Evolutionary conservation across 2,329 filamentous ascomycete species (phyloP).

Genomic region (Calonectria pauciramosa): DNA sequence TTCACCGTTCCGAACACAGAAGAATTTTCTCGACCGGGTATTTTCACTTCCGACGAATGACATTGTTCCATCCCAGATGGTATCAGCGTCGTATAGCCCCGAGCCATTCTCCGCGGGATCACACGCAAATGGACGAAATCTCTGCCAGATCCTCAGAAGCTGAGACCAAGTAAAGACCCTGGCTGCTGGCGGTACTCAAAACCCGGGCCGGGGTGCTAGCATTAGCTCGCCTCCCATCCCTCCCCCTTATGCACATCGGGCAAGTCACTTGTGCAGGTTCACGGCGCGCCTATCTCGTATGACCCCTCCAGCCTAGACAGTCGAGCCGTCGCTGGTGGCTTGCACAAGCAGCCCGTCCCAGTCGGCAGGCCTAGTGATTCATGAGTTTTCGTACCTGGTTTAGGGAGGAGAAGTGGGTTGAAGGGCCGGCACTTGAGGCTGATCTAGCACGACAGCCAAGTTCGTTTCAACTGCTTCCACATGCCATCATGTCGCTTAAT

Average conservation of each 20-base stretch:
- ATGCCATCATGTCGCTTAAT: background rate
- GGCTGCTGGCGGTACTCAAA: conserved; percentile 12
- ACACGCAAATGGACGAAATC: background rate
- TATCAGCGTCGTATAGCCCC: background rate
- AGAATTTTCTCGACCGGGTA: background rate
- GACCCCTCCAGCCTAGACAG: conserved; percentile 15
- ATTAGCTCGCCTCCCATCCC: background rate
- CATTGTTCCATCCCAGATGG: background rate
- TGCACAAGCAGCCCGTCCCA: background rate
- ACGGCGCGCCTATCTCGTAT: conserved; percentile 6
- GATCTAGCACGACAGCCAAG: background rate
- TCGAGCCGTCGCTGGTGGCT: conserved; percentile 19
- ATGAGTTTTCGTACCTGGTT: conserved; percentile 19
- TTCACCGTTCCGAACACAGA: background rate
- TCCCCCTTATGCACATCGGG: background rate
- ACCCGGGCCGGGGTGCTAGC: background rate
- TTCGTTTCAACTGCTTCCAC: background rate
- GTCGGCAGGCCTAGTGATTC: conserved; percentile 11
- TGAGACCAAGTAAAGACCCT: conserved; percentile 6
- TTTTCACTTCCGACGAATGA: background rate
- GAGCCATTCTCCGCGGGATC: background rate
- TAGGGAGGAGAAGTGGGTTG: background rate
- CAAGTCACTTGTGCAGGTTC: background rate
- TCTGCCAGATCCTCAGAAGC: conserved; percentile 14
- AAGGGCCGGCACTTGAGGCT: background rate